These are phyloP conservation scores for Citrullus amarus DNA, from an alignment of 306 rosid genomes.

Conservation along the genomic window DNA sequence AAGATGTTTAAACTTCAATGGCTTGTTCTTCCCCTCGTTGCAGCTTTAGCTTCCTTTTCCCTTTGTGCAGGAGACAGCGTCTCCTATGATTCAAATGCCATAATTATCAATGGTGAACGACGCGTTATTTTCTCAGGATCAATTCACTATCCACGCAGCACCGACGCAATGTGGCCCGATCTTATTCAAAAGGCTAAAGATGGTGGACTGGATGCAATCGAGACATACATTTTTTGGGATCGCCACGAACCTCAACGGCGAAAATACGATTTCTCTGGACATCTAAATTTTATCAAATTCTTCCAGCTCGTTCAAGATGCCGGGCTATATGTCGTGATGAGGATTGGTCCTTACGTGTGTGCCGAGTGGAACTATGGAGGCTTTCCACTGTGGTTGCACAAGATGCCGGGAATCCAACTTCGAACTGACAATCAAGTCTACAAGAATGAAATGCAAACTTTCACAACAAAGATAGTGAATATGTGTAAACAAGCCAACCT, in stretches of 20 bases:
- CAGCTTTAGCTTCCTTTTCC: background rate
- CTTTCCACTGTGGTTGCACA: conserved; percentile 65
- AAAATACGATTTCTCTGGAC: too few species aligned
- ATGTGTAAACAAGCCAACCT: conserved; percentile 15
- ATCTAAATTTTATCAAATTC: too few species aligned
- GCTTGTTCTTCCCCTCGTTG: too few species aligned
- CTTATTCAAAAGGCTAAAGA: background rate
- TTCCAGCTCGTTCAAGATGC: too few species aligned
- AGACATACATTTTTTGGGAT: too few species aligned
- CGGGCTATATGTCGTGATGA: conserved; percentile 27
- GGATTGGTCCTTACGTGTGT: conserved; percentile 82
- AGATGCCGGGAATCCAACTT: conserved; percentile 47
- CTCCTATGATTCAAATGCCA: background rate
- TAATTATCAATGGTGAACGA: background rate
- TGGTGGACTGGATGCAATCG: background rate
- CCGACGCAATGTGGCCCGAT: background rate
- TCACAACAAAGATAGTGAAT: conserved; percentile 22
- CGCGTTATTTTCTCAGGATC: background rate
- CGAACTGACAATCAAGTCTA: conserved; percentile 57
- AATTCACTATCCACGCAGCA: background rate
- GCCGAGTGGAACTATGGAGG: conserved; percentile 75
- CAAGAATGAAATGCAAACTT: conserved; percentile 73
- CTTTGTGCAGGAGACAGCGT: background rate
- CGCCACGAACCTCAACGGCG: too few species aligned
- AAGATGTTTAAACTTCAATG: too few species aligned